phyloP scores from a whole-genome alignment of 1,284 basidiomycete species.

The Apiotrichum gracile region DNA sequence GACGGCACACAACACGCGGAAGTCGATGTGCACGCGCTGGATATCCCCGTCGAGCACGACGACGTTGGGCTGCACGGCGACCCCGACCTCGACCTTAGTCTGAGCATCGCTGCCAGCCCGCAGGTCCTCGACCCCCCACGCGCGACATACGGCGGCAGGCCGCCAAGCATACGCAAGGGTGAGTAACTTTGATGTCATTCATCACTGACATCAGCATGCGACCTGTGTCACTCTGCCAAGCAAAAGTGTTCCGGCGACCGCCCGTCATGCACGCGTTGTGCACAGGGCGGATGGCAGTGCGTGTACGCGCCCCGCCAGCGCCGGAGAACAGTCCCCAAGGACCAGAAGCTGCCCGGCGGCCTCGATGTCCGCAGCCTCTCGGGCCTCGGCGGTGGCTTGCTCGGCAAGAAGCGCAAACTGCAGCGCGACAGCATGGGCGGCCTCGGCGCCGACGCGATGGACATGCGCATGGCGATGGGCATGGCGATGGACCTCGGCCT shows the following conservation, averaged over 20 bases:
- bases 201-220: constrained; percentile 33
- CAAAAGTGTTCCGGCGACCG: constrained; percentile 47
- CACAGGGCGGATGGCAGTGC: constrained; percentile 42
- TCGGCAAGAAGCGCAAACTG: constrained; percentile 42
- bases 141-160: constrained; percentile 21
- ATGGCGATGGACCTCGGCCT: constrained; percentile 45
- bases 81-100: constrained; percentile 27
- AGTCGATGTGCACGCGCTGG: constrained; percentile 18
- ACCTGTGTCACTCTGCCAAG: constrained; percentile 44
- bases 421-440: constrained; percentile 21
- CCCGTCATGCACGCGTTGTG: constrained; percentile 43
- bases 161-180: constrained; percentile 44
- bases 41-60: constrained; percentile 18
- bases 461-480: constrained; percentile 43
- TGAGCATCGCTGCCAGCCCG: constrained; percentile 16
- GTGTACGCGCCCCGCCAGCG: constrained; percentile 45
- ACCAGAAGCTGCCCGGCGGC: constrained; percentile 26
- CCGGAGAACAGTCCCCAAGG: constrained; percentile 42
- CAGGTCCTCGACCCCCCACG: constrained; percentile 6
- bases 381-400: background rate
- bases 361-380: constrained; percentile 11
- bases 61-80: constrained; percentile 12
- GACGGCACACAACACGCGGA: constrained; percentile 12
- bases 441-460: constrained; percentile 30
- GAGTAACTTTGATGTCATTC: constrained; percentile 2